These are phyloP conservation scores for Mycena amicta DNA, from an alignment of 768 basidiomycete genomes.

Conservation along the genomic window DNA sequence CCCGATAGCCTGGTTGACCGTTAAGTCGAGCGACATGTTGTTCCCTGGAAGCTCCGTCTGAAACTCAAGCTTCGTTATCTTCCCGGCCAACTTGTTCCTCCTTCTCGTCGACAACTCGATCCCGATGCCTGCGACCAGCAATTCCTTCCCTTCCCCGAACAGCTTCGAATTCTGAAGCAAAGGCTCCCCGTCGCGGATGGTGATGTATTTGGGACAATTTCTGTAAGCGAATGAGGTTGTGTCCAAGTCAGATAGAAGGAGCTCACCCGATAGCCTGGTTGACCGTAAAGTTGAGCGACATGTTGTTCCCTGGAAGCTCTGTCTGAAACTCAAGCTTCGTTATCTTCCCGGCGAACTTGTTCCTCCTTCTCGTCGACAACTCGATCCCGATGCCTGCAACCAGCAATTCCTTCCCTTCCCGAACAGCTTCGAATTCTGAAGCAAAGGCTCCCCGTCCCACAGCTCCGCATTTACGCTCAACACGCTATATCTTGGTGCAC, in stretches of 20 bases:
- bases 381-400: slow-evolving; percentile 65
- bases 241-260: neutral
- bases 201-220: slow-evolving; percentile 75
- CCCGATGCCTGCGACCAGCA: slow-evolving; percentile 58
- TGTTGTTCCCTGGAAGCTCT: too few relatives aligned
- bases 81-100: slow-evolving; percentile 66
- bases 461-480: slow-evolving; percentile 42
- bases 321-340: slow-evolving; percentile 33
- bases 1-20: slow-evolving; percentile 63
- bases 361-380: slow-evolving; percentile 56
- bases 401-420: slow-evolving; percentile 32
- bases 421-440: slow-evolving; percentile 34
- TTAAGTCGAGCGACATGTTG: slow-evolving; percentile 40
- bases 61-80: slow-evolving; percentile 35
- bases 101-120: slow-evolving; percentile 58
- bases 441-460: slow-evolving; percentile 61
- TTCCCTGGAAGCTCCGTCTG: too few relatives aligned
- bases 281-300: slow-evolving; percentile 47
- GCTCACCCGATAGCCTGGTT: slow-evolving; percentile 60
- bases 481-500: slow-evolving; percentile 36
- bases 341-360: slow-evolving; percentile 61
- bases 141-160: too few relatives aligned
- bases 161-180: too few relatives aligned
- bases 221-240: slow-evolving; percentile 44
- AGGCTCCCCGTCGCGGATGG: slow-evolving; percentile 52